Conservation (phyloP, 192 early-diverging fungal genomes). For the Coemansia guatemalensis region DNA sequence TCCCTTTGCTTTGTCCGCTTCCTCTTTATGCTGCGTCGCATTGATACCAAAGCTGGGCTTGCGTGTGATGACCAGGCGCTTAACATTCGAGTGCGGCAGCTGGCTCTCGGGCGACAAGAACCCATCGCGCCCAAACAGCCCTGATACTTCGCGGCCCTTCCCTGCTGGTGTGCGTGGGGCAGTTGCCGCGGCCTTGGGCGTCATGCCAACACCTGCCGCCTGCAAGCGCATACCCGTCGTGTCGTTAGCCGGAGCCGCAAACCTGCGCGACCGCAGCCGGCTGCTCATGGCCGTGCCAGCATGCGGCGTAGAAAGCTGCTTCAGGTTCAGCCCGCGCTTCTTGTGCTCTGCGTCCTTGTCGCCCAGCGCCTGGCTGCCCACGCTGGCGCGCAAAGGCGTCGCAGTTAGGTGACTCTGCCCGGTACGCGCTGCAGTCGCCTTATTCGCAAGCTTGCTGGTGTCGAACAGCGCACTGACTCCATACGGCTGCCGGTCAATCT, state of each 20-base stretch:
- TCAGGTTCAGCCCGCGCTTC: slow-evolving; percentile 68
- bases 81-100: slow-evolving; percentile 68
- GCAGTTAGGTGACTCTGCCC: slow-evolving; percentile 45
- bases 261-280: slow-evolving; percentile 74
- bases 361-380: slow-evolving; percentile 26
- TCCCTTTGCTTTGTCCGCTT: neutral
- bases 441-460: slow-evolving; percentile 31
- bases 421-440: slow-evolving; percentile 6
- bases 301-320: slow-evolving; percentile 75
- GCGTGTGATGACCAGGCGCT: slow-evolving; percentile 66
- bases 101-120: slow-evolving; percentile 67
- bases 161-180: slow-evolving; percentile 13
- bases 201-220: slow-evolving; percentile 29
- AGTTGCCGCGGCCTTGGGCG: slow-evolving; percentile 27
- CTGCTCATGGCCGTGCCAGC: slow-evolving; percentile 55
- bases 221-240: slow-evolving; percentile 8
- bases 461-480: slow-evolving; percentile 82
- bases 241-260: slow-evolving; percentile 49
- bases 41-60: slow-evolving; percentile 30
- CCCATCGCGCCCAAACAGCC: slow-evolving; percentile 51
- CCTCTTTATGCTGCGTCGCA: neutral
- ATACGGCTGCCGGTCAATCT: slow-evolving; percentile 85
- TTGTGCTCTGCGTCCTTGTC: slow-evolving; percentile 55
- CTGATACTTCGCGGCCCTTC: neutral
- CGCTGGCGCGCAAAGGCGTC: slow-evolving; percentile 32